Conservation (phyloP, 345 rosid species). For the Anacardium occidentale region DNA sequence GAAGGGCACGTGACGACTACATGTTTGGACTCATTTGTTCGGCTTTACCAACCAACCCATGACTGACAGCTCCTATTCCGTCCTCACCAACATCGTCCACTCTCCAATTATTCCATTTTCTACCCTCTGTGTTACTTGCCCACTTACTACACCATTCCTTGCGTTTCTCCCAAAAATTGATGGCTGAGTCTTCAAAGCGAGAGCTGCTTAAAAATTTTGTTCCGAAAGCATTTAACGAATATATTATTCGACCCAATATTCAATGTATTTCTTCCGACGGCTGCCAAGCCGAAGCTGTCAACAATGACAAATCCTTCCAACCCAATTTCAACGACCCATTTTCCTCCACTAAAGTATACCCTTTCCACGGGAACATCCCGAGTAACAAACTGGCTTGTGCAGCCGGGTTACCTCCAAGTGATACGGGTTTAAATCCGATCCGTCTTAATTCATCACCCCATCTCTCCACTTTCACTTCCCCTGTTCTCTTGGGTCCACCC, state of each 20-base stretch:
- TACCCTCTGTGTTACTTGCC: too few relatives aligned
- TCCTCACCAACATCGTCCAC: too few relatives aligned
- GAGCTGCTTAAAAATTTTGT: too few relatives aligned
- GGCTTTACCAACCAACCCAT: neutral
- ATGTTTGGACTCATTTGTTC: neutral
- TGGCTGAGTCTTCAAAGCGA: neutral
- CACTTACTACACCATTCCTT: too few relatives aligned
- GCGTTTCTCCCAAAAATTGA: neutral
- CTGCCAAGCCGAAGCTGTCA: constrained; percentile 94
- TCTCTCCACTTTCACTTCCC: constrained; percentile 67
- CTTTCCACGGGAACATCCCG: constrained; percentile 95
- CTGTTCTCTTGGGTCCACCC: constrained; percentile 74
- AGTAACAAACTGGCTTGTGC: constrained; percentile 80
- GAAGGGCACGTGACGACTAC: neutral
- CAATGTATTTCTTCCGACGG: constrained; percentile 48
- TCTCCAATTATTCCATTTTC: neutral
- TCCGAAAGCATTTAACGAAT: too few relatives aligned
- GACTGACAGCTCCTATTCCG: too few relatives aligned
- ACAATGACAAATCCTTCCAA: constrained; percentile 89
- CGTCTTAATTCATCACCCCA: constrained; percentile 74
- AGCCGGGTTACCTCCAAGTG: constrained; percentile 84
- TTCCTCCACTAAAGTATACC: constrained; percentile 82
- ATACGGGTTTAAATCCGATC: constrained; percentile 72
- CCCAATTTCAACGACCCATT: constrained; percentile 78
- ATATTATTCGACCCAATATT: neutral